These are phyloP conservation scores for Keithomyces neogunnii DNA, from an alignment of 2,329 filamentous ascomycete species.

Conservation along the genomic window DNA sequence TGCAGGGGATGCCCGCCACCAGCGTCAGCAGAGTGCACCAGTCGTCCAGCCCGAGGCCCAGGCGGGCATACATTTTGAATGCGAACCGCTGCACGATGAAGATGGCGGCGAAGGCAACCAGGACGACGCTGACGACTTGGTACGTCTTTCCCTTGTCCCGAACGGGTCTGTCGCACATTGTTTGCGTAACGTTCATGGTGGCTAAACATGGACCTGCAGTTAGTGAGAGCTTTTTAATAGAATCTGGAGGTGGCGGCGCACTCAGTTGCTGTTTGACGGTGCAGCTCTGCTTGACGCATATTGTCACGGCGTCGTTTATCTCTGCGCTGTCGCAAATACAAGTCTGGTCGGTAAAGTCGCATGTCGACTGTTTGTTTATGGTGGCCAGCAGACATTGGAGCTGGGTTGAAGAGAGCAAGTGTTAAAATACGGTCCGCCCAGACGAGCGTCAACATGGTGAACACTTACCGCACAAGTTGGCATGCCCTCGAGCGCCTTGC, in stretches of 20 bases:
- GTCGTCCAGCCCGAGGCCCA: conserved; percentile 30
- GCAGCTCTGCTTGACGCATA: not conserved
- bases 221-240: not conserved
- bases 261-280: not conserved
- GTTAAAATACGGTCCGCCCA: not conserved
- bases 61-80: conserved; percentile 23
- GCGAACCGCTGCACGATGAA: conserved; percentile 34
- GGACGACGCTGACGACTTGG: conserved; percentile 19
- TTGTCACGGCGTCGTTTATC: not conserved
- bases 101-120: conserved; percentile 26
- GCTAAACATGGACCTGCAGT: conserved; percentile 7
- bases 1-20: conserved; percentile 18
- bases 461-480: not conserved
- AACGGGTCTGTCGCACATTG: conserved; percentile 12
- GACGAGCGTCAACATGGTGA: not conserved
- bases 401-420: not conserved
- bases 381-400: not conserved
- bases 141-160: conserved; percentile 25
- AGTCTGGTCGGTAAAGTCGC: not conserved
- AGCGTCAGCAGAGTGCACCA: conserved; percentile 23
- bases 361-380: not conserved
- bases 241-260: not conserved
- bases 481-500: not conserved
- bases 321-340: not conserved
- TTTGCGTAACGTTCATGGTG: conserved; percentile 17